Evolutionary conservation across 2,329 filamentous ascomycete genomes (phyloP).

Genomic region (Cladosporium halotolerans): DNA sequence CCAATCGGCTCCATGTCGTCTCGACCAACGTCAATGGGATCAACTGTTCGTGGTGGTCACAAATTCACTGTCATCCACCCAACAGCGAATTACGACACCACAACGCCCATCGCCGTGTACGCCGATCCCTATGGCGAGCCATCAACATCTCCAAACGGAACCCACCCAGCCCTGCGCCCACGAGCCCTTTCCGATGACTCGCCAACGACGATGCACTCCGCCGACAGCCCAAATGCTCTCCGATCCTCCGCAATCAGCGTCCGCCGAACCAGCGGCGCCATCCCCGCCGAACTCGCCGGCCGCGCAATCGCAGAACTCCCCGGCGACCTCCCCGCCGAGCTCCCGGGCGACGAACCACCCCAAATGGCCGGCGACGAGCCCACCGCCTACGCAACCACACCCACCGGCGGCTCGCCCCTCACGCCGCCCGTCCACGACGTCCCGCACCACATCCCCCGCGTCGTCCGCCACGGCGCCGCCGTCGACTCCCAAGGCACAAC

Average conservation of each 20-base stretch:
- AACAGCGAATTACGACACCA: background rate
- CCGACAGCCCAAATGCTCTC: background rate
- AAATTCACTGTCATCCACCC: conserved; percentile 4
- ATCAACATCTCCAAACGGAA: background rate
- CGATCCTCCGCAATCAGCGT: background rate
- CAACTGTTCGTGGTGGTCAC: background rate
- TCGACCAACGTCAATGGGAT: conserved; percentile 4
- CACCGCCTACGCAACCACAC: conserved; percentile 1
- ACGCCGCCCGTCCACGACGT: conserved; percentile 6
- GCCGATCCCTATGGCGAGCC: background rate
- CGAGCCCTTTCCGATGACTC: background rate
- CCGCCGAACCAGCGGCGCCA: background rate
- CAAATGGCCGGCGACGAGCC: conserved; percentile 8
- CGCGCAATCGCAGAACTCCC: conserved; percentile 9
- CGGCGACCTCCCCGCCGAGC: conserved; percentile 2
- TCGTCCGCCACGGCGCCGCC: background rate
- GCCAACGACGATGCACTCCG: background rate
- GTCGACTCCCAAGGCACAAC: background rate
- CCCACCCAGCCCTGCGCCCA: background rate
- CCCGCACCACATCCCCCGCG: background rate
- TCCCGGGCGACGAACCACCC: conserved; percentile 5
- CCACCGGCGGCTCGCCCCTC: conserved; percentile 2
- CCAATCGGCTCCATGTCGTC: conserved; percentile 8
- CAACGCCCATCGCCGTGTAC: background rate
- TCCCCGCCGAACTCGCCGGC: conserved; percentile 7